Evolutionary conservation across 2,329 filamentous ascomycete genomes (phyloP), one percentile per base, ranked within the genome.

Genomic region (Chrysoporthe cubensis): DNA sequence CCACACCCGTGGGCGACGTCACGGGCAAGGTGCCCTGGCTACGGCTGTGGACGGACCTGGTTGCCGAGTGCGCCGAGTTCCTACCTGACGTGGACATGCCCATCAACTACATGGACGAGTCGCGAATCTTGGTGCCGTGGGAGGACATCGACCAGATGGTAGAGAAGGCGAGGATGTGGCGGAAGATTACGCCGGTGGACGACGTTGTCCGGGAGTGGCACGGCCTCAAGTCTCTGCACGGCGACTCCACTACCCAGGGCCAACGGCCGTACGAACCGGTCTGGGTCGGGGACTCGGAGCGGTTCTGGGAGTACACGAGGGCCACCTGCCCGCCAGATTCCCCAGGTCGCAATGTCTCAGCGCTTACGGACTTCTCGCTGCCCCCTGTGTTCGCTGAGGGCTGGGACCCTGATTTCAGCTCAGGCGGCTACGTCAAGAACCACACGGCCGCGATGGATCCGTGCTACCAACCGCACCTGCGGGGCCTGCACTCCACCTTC

Each of bases 71-170:
- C 46, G 82, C 85, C 37, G 74, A 81, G 16, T 78, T 83, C 62
- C 75, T 91, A 32, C 88, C 88, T 4, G 88, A 91, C 70, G 85
- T 91, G 75, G 88, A 90, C 74, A 89, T 90, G 80, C 85, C 88
- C 13, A 86, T 90, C 78, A 90, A 91, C 73, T 81, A 83, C 64
- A 82, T 89, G 77, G 88, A 90, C 74, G 87, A 91, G 74, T 84
- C 88, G 40, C 82, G 88, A 32, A 75, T 91, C n/a, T 77, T 90
- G 42, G 86, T 88, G 3, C 83, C 86, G 11, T 87, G 83, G 78
- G 83, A 90, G 65, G 80, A 84, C 16, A 83, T 90, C 66, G 80
- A 84, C 34, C 78, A 78, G 34, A 78, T 86, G 61, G 80, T 89
- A 11, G 77, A 76, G 8, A 78, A 80, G 59, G 88, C 88, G 73